Base-by-base conservation (phyloP, 306 rosid genomes). In the Acacia melanoxylon region DNA sequence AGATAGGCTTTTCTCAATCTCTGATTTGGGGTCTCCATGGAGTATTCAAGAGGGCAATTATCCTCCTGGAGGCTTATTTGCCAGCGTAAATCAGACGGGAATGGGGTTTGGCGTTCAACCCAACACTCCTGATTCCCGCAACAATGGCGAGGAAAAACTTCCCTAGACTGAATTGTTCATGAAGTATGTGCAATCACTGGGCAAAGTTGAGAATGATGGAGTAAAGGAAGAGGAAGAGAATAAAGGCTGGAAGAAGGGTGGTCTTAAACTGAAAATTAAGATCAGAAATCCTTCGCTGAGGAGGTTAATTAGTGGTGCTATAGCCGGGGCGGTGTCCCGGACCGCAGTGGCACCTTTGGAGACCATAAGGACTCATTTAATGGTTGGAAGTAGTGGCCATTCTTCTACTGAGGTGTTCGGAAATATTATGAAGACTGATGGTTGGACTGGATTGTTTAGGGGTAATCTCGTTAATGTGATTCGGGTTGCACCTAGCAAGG, bases 401-500 rank as follows among this genome's bases (percentile, higher is more conserved):
- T 93, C 98, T 31, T 79, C 83, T 35, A 49, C 79, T 2, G 99
- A 93, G 87, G 99, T 95, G 16, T 95, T 93, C 56, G 27, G 74
- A 9, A 72, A 93, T 79, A 91, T 95, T 73, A 89, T 95, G 93
- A 88, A 91, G 78, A 86, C 78, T 80, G 99, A 95, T 82, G 99
- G 99, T 3, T 95, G 99, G 99, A 92, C 87, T 72, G 98, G 99
- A 20, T 71, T 95, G 87, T 95, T 95, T 81, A 90, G 98, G 81
- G 99, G 99, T 19, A 95, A 95, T 85, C 80, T 95, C 5, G 98
- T 93, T 42, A 95, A 95, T 86, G 98, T 95, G 3, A 93, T 95
- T 72, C 90, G 99, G 49, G 99, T 95, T 77, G 99, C 99, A 16
- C 99, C 99, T 14, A 95, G 99, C 88, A 95, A 95, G 89, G 99